phyloP scores from a whole-genome alignment of 192 early-diverging fungal genomes.

The Podila horticola region DNA sequence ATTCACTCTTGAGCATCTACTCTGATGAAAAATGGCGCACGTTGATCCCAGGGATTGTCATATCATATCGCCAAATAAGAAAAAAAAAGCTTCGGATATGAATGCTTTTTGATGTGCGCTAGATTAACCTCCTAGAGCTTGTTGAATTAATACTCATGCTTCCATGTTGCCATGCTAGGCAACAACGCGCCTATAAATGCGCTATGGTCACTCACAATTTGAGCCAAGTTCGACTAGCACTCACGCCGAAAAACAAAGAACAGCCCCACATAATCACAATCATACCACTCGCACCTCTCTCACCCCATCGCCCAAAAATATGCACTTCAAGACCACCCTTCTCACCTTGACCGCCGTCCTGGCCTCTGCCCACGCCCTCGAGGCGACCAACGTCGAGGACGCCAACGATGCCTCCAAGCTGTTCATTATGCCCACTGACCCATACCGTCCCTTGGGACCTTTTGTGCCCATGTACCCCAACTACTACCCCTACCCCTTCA shows the following conservation, averaged over 20 bases:
- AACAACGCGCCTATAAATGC: too few relatives aligned
- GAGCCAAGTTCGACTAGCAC: too few relatives aligned
- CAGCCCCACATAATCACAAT: not conserved
- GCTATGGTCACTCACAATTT: too few relatives aligned
- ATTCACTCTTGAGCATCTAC: too few relatives aligned
- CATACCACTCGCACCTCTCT: not conserved
- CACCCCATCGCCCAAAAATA: not conserved
- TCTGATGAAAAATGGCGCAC: too few relatives aligned
- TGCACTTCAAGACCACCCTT: conserved; percentile 9
- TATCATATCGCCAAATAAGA: not conserved
- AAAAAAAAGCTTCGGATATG: not conserved
- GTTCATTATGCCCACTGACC: not conserved
- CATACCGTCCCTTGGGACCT: not conserved
- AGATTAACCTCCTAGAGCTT: too few relatives aligned
- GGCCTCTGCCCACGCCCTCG: not conserved
- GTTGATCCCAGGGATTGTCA: too few relatives aligned
- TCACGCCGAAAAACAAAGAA: not conserved
- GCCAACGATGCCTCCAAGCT: not conserved
- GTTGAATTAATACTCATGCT: too few relatives aligned
- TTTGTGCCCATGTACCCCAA: not conserved
- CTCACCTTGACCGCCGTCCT: not conserved
- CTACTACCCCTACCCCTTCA: not conserved
- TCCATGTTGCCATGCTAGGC: too few relatives aligned
- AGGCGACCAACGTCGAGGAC: not conserved
- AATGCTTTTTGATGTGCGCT: too few relatives aligned